Conservation (phyloP, 192 early-diverging fungal species). For the Gigaspora rosea region DNA sequence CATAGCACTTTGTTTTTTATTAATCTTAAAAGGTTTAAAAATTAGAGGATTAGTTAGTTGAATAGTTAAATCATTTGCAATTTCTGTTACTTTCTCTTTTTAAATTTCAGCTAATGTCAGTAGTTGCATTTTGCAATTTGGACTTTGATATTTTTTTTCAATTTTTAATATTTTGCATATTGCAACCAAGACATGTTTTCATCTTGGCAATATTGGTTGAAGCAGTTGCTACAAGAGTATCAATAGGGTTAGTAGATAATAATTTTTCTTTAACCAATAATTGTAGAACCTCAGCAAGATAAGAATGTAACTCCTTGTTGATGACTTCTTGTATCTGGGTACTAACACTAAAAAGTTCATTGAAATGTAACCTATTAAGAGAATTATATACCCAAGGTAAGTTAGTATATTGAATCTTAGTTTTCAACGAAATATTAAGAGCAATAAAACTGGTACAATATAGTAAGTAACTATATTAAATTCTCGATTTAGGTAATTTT, state of each 20-base stretch:
- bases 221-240: neutral
- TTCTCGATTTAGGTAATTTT: conserved; percentile 29
- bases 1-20: neutral
- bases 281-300: conserved; percentile 8
- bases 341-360: conserved; percentile 1
- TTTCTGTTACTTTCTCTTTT: no score
- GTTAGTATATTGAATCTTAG: conserved; percentile 22
- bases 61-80: neutral
- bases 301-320: conserved; percentile 20
- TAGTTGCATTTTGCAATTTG: no score
- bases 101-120: no score
- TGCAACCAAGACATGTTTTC: neutral
- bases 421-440: neutral
- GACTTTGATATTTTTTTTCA: no score
- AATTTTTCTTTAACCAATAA: conserved; percentile 24
- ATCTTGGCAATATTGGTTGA: conserved; percentile 1
- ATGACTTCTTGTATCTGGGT: conserved; percentile 1
- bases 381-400: conserved; percentile 12
- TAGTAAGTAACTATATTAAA: no score
- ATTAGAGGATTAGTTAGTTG: neutral
- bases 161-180: conserved; percentile 8
- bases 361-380: conserved; percentile 20
- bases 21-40: conserved; percentile 24
- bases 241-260: neutral
- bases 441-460: no score